Conservation (phyloP, 768 basidiomycete species). For the Chalciporus chontae region DNA sequence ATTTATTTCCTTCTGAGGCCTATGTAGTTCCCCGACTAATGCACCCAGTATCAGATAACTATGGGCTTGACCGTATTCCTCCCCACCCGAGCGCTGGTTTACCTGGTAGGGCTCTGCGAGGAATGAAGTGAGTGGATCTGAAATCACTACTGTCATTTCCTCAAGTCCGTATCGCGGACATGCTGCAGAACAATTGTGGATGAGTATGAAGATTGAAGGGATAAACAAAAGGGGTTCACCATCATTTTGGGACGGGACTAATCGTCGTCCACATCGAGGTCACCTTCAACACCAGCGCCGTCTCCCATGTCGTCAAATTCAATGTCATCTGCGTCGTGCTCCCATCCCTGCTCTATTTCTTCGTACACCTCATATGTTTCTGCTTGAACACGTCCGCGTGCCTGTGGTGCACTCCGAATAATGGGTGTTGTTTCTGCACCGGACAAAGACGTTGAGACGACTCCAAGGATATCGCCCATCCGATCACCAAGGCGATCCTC, state of each 20-base stretch:
- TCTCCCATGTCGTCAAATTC: slow-evolving; percentile 66
- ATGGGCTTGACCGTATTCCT: neutral
- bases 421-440: neutral
- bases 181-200: neutral
- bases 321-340: slow-evolving; percentile 44
- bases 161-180: no score
- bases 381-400: neutral
- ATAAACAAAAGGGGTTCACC: neutral
- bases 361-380: slow-evolving; percentile 15
- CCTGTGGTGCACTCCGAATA: neutral
- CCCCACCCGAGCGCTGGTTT: neutral
- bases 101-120: neutral
- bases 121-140: neutral
- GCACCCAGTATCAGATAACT: neutral
- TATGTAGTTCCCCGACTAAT: neutral
- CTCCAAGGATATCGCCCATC: slow-evolving; percentile 61
- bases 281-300: slow-evolving; percentile 65
- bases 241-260: slow-evolving; percentile 15
- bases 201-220: neutral
- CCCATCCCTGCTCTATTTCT: slow-evolving; percentile 27
- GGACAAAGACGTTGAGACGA: slow-evolving; percentile 47
- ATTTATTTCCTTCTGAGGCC: neutral
- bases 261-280: slow-evolving; percentile 66
- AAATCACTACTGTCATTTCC: no score
- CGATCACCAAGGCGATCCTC: slow-evolving; percentile 75